These are phyloP conservation scores for Fusarium anguioides DNA, from an alignment of 2,329 filamentous ascomycete species.

Conservation along the genomic window DNA sequence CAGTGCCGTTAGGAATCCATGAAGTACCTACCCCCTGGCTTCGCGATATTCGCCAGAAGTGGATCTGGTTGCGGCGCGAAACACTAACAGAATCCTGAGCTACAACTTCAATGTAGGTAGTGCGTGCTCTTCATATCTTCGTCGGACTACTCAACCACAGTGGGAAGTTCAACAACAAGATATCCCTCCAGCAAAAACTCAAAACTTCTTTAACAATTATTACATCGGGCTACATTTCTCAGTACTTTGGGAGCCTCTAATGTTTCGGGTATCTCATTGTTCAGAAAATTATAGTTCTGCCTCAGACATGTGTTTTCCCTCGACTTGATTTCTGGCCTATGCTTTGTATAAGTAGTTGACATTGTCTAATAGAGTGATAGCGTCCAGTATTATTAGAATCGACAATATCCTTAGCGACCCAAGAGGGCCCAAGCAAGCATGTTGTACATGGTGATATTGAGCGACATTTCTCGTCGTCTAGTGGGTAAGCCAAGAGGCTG, in stretches of 20 bases:
- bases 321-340: neutral
- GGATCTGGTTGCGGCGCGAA: neutral
- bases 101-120: neutral
- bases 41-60: neutral
- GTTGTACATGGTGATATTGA: neutral
- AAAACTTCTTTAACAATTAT: neutral
- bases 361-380: neutral
- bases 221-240: neutral
- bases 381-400: neutral
- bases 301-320: neutral
- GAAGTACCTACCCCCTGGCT: too few species aligned
- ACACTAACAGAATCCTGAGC: neutral
- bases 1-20: neutral
- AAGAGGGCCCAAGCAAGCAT: neutral
- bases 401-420: neutral
- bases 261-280: neutral
- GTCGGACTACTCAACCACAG: neutral
- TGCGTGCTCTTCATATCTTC: too few species aligned
- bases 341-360: too few species aligned
- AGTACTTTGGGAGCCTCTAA: neutral
- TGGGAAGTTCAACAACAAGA: neutral
- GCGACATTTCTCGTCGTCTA: neutral
- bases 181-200: neutral
- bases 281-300: neutral
- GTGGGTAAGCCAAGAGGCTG: neutral